Conservation (phyloP, 2,329 filamentous ascomycete species). For the Beauveria bassiana region DNA sequence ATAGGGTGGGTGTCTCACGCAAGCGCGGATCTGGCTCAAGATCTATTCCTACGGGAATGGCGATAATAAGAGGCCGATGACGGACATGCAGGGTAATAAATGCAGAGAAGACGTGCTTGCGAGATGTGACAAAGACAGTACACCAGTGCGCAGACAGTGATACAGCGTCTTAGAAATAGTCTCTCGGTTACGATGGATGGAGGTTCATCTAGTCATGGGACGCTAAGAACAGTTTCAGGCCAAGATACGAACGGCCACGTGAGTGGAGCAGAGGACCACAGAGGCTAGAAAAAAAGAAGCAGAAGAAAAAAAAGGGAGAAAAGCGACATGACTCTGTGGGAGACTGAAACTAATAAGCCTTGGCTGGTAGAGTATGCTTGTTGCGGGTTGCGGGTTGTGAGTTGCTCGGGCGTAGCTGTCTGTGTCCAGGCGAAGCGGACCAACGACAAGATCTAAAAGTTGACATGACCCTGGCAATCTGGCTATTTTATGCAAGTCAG, state of each 20-base stretch:
- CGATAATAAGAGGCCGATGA: neutral
- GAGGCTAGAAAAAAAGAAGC: neutral
- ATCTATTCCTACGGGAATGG: conserved; percentile 4
- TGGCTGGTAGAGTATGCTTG: neutral
- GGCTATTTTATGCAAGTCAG: neutral
- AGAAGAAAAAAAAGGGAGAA: neutral
- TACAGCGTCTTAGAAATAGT: too few relatives aligned
- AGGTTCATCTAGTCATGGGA: neutral
- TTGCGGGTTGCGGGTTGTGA: neutral
- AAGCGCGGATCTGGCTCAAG: neutral
- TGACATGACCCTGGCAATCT: neutral
- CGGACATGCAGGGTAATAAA: too few relatives aligned
- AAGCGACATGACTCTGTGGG: neutral
- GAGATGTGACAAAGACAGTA: too few relatives aligned
- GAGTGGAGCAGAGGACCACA: neutral
- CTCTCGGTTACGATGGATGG: too few relatives aligned
- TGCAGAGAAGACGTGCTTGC: neutral
- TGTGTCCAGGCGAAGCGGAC: neutral
- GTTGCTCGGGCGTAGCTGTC: neutral
- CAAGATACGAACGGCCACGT: neutral
- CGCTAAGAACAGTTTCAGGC: neutral
- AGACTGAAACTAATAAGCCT: conserved; percentile 1
- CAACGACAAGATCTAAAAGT: neutral
- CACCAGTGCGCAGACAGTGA: too few relatives aligned
- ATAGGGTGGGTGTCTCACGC: conserved; percentile 4